These are phyloP conservation scores for Neoboletus brunneissimus DNA, from an alignment of 768 basidiomycete genomes.

Conservation along the genomic window DNA sequence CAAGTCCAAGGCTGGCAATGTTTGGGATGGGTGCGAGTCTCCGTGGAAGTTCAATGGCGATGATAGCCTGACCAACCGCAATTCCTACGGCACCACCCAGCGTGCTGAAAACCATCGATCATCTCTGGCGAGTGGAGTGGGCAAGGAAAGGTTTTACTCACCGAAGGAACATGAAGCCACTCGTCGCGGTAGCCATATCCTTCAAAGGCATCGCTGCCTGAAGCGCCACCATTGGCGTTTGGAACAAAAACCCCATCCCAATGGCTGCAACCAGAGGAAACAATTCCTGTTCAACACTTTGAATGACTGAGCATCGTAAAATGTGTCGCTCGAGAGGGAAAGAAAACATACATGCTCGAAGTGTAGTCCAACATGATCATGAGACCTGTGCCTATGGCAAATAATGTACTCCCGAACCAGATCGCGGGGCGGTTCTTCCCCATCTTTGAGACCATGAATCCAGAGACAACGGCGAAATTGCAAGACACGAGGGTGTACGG, in stretches of 20 bases:
- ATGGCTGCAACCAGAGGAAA: constrained; percentile 61
- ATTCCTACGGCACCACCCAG: constrained; percentile 74
- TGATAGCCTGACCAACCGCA: constrained; percentile 68
- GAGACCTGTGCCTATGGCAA: constrained; percentile 63
- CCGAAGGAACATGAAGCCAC: constrained; percentile 70
- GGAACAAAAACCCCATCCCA: constrained; percentile 63
- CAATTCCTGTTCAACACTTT: constrained; percentile 56
- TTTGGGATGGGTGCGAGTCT: constrained; percentile 36
- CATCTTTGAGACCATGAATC: constrained; percentile 56
- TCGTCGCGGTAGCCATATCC: constrained; percentile 79
- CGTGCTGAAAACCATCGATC: neutral
- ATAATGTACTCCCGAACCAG: constrained; percentile 60
- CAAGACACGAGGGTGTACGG: constrained; percentile 65
- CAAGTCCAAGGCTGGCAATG: constrained; percentile 20
- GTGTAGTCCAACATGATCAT: constrained; percentile 65
- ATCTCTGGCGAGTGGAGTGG: neutral
- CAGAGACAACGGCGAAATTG: constrained; percentile 50
- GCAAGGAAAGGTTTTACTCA: constrained; percentile 13
- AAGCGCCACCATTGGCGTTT: constrained; percentile 64
- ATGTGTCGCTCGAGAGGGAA: neutral
- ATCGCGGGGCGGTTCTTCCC: constrained; percentile 58
- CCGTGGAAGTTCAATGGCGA: constrained; percentile 48
- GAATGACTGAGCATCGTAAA: constrained; percentile 1
- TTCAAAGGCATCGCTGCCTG: constrained; percentile 83
- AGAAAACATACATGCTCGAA: constrained; percentile 34